A percentile compares a stretch with the other conserved stretches of the same genome.
phyloP scores from a whole-genome alignment of 345 rosid genomes.

The Cochlearia excelsa region DNA sequence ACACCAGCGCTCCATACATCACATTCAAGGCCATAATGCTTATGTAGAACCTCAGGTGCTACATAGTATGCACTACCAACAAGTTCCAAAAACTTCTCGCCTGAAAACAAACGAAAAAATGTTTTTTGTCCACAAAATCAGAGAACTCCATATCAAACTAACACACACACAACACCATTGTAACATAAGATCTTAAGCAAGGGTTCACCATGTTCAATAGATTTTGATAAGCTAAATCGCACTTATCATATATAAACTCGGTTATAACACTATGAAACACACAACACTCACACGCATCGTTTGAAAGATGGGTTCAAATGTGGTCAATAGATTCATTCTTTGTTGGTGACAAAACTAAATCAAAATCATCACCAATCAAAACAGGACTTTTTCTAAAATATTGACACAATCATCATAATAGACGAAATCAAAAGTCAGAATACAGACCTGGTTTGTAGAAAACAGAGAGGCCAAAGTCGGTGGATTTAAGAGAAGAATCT shows the following conservation, averaged over 20 bases:
- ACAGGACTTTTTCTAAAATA: no score
- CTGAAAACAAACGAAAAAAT: conserved; percentile 34
- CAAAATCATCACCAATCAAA: no score
- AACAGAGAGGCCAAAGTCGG: conserved; percentile 78
- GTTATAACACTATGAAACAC: not conserved
- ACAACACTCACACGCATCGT: no score
- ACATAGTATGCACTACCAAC: conserved; percentile 86
- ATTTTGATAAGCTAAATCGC: not conserved
- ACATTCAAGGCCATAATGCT: conserved; percentile 63
- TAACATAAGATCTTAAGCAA: conserved; percentile 12
- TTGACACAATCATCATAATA: not conserved
- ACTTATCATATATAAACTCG: not conserved
- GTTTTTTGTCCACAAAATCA: conserved; percentile 3
- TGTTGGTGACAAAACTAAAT: no score
- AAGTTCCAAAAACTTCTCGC: conserved; percentile 55
- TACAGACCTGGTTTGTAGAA: conserved; percentile 64
- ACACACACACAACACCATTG: conserved; percentile 5
- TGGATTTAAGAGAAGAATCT: conserved; percentile 74
- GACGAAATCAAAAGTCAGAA: not conserved
- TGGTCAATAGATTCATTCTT: no score
- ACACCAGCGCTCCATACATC: conserved; percentile 90
- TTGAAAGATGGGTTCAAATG: no score
- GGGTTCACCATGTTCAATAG: not conserved
- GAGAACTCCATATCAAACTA: not conserved
- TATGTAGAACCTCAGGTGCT: conserved; percentile 76